These are phyloP conservation scores for Bonia amplexicaulis DNA, from an alignment of 176 grass and related monocot species.

Conservation along the genomic window DNA sequence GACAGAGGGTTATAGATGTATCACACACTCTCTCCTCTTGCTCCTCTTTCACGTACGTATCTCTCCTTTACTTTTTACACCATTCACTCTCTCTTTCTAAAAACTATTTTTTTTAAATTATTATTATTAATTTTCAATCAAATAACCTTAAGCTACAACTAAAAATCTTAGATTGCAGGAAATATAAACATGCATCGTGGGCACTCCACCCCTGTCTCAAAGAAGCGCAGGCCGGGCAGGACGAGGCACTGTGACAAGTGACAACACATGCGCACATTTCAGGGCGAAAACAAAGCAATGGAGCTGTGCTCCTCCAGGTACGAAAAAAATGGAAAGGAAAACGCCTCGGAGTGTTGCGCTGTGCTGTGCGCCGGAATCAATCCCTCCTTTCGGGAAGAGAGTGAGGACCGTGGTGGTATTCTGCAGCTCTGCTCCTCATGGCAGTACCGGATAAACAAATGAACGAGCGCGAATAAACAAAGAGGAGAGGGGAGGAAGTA, in stretches of 20 bases:
- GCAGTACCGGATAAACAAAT: neutral
- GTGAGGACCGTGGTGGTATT: neutral
- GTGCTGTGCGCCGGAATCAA: conserved; percentile 1
- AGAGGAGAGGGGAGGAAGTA: neutral
- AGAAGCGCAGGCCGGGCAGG: neutral
- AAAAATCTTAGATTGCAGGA: too few species aligned
- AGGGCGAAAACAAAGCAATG: neutral
- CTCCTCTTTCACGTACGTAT: rapidly evolving
- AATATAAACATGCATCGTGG: too few species aligned
- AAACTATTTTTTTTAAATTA: too few species aligned
- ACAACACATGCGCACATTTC: conserved; percentile 6
- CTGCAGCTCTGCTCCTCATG: too few species aligned
- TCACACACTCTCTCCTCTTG: too few species aligned
- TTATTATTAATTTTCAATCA: too few species aligned
- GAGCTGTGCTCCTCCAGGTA: neutral
- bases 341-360: neutral
- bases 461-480: neutral
- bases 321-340: neutral
- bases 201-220: neutral
- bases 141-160: too few species aligned
- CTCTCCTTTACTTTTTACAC: rapidly evolving
- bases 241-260: neutral
- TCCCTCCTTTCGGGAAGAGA: neutral
- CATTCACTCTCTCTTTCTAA: rapidly evolving
- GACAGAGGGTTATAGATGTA: rapidly evolving